Base-by-base conservation (phyloP, 2,329 filamentous ascomycete species). In the Fusarium sulawesiense region DNA sequence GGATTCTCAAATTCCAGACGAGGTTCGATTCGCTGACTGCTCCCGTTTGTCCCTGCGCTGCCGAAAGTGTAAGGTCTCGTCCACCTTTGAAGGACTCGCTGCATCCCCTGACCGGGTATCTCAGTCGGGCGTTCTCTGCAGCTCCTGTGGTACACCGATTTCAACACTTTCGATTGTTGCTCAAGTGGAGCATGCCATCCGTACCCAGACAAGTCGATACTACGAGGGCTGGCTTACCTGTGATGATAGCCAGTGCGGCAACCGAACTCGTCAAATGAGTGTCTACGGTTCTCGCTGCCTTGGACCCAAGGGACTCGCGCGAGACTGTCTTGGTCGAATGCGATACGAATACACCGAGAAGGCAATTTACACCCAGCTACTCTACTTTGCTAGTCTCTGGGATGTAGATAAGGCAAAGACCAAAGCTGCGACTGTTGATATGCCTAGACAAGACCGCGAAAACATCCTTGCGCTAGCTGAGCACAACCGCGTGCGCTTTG, bases 141-240 rank as follows among this genome's bases (percentile, higher is more conserved):
- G 88, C 7, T 83, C 84, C 32, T 98, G 96, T 78, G 83, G 84
- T 42, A 85, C 86, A 47, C 76, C 85, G 4, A 87, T 98, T 45
- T 80, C 89, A 2, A 92, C 88, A 7, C 83, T 98, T 13, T 91
- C 90, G 11, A 83, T 98, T 49, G 88, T 97, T 12, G 92, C 94
- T 2, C 96, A 99, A 79, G 85, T 98, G 7, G 96, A 99, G 78
- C 86, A 89, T 57, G 91, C 95, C 64, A 90, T 98, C 71, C 91
- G 96, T 49, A 83, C 87, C 34, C 89, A 94, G 73, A 92, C 93
- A 9, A 86, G 92, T 12, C 88, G 88, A 49, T 99, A 99, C 84
- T 98, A 99, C 80, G 92, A 97, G 76, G 94, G 90, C 64, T 97
- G 93, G 91, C 88, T 99, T 8, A 86, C 93, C 41, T 99, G 96